phyloP scores from a whole-genome alignment of 2,329 filamentous ascomycete species.

The Aspergillus sergii region DNA sequence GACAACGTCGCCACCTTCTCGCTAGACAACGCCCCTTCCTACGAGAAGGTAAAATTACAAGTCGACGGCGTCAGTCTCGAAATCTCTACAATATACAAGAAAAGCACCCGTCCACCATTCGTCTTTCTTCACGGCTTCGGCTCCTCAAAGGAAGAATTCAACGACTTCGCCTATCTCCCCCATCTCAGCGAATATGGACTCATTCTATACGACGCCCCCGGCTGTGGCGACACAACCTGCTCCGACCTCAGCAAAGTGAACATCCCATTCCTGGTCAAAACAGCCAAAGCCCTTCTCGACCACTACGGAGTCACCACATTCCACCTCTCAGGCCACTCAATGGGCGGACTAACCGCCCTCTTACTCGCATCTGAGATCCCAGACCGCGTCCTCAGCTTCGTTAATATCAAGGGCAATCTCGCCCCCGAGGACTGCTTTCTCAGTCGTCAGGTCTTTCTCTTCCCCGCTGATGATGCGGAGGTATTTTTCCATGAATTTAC shows the following conservation, averaged over 20 bases:
- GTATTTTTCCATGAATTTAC: conserved; percentile 25
- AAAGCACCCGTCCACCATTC: conserved; percentile 18
- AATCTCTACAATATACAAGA: conserved; percentile 25
- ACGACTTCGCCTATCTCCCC: conserved; percentile 21
- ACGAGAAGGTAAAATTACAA: conserved; percentile 10
- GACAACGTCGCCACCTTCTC: not conserved
- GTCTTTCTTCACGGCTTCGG: conserved; percentile 31
- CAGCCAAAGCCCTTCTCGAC: conserved; percentile 21
- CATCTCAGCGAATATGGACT: conserved; percentile 19
- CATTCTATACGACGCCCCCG: conserved; percentile 28
- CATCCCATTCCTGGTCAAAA: conserved; percentile 29
- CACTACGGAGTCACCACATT: conserved; percentile 23
- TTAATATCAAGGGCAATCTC: conserved; percentile 29
- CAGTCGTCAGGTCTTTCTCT: conserved; percentile 27
- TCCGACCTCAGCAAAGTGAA: conserved; percentile 21
- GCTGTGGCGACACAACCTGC: conserved; percentile 25
- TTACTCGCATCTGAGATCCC: conserved; percentile 21
- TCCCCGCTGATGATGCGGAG: conserved; percentile 15
- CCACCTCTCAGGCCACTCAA: conserved; percentile 30
- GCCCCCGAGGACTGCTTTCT: conserved; percentile 30
- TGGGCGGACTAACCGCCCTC: conserved; percentile 28
- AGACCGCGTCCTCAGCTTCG: conserved; percentile 23
- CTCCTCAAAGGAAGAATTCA: conserved; percentile 30
- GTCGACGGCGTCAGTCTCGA: conserved; percentile 24
- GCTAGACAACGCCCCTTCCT: not conserved